phyloP scores from a whole-genome alignment of 208 protist species.

The Leishmania turanica region DNA sequence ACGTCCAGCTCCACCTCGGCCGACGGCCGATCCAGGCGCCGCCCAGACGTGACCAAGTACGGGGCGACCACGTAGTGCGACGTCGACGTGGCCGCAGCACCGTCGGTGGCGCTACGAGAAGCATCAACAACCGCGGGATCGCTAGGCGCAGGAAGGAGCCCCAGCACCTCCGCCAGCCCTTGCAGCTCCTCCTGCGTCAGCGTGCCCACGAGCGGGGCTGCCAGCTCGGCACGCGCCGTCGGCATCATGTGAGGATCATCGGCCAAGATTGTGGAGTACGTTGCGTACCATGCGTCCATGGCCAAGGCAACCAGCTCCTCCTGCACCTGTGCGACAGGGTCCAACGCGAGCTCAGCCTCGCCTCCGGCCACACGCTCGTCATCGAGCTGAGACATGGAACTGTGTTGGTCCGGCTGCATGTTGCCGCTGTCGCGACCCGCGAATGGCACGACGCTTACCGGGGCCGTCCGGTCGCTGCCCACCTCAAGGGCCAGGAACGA shows the following conservation, averaged over 20 bases:
- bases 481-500: constrained; percentile 46
- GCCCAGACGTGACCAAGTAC: constrained; percentile 53
- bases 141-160: constrained; percentile 32
- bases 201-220: constrained; percentile 57
- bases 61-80: constrained; percentile 44
- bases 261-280: constrained; percentile 79
- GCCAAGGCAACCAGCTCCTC: constrained; percentile 74
- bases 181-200: constrained; percentile 60
- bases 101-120: background rate
- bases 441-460: constrained; percentile 12
- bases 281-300: constrained; percentile 86
- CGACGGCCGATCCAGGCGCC: constrained; percentile 74
- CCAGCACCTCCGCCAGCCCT: constrained; percentile 55
- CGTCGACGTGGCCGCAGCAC: background rate
- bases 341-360: background rate
- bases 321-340: constrained; percentile 38
- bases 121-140: constrained; percentile 4
- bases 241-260: constrained; percentile 61
- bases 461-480: constrained; percentile 14
- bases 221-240: constrained; percentile 59
- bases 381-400: background rate
- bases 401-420: background rate
- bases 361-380: background rate
- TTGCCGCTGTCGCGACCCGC: background rate
- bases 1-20: constrained; percentile 76